Evolutionary conservation across 345 rosid species (phyloP).

Genomic region (Nephelium lappaceum): DNA sequence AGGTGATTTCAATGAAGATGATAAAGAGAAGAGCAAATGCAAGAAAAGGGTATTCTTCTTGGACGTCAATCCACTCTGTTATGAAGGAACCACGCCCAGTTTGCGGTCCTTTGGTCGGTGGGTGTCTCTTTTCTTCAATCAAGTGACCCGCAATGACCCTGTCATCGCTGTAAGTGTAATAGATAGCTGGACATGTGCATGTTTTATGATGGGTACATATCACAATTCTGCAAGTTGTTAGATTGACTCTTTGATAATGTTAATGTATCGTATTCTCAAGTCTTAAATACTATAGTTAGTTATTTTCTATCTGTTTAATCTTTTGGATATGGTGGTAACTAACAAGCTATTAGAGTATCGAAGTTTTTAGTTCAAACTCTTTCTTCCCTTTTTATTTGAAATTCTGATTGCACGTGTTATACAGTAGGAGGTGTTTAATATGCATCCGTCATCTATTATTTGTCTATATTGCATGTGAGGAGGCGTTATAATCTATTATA

Average conservation of each 20-base stretch:
- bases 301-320: too few species aligned
- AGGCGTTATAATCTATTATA: too few species aligned
- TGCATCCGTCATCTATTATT: too few species aligned
- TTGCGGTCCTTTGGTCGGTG: slow-evolving; percentile 69
- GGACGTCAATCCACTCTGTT: slow-evolving; percentile 91
- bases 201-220: not conserved
- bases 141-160: slow-evolving; percentile 78
- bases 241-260: not conserved
- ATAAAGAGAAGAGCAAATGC: slow-evolving; percentile 25
- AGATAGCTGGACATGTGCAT: not conserved
- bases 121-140: slow-evolving; percentile 84
- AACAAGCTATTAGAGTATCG: too few species aligned
- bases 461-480: too few species aligned
- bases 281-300: too few species aligned
- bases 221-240: not conserved
- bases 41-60: slow-evolving; percentile 84
- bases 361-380: too few species aligned
- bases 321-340: too few species aligned
- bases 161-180: slow-evolving; percentile 72
- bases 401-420: too few species aligned
- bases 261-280: too few species aligned
- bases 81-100: slow-evolving; percentile 77
- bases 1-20: slow-evolving; percentile 18
- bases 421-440: too few species aligned
- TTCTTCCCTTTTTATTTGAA: too few species aligned